A percentile compares a stretch with the other conserved stretches of the same genome.
These are phyloP conservation scores for Xylaria sp. DNA, from an alignment of 495 filamentous ascomycete genomes.

Conservation along the genomic window DNA sequence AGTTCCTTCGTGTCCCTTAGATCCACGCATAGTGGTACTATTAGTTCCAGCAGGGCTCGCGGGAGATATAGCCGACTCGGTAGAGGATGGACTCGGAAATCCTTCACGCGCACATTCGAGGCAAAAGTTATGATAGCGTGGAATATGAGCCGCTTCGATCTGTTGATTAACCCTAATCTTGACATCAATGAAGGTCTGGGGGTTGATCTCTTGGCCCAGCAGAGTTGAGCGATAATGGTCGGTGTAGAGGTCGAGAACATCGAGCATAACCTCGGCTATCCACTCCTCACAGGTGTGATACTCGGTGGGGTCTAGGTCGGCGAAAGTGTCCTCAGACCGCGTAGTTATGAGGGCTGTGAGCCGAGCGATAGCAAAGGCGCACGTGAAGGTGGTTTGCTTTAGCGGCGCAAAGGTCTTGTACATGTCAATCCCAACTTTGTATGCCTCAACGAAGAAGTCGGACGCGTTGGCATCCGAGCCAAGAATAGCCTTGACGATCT, in stretches of 20 bases:
- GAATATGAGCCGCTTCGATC: slow-evolving; percentile 49
- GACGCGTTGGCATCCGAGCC: slow-evolving; percentile 39
- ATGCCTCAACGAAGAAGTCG: slow-evolving; percentile 67
- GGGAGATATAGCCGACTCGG: slow-evolving; percentile 47
- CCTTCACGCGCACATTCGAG: slow-evolving; percentile 50
- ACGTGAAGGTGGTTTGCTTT: slow-evolving; percentile 80
- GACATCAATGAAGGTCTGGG: slow-evolving; percentile 79
- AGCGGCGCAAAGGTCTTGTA: slow-evolving; percentile 92
- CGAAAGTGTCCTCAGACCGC: slow-evolving; percentile 52
- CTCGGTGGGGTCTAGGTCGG: slow-evolving; percentile 39
- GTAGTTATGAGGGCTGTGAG: slow-evolving; percentile 73
- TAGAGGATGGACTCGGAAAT: slow-evolving; percentile 41
- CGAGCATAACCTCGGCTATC: slow-evolving; percentile 85
- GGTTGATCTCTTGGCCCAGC: slow-evolving; percentile 71
- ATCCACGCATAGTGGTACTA: slow-evolving; percentile 50
- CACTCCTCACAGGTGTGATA: slow-evolving; percentile 70
- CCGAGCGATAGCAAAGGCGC: slow-evolving; percentile 83
- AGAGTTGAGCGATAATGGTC: slow-evolving; percentile 76
- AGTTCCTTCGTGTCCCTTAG: slow-evolving; percentile 68
- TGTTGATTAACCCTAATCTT: slow-evolving; percentile 87
- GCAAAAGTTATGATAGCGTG: slow-evolving; percentile 52
- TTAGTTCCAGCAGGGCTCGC: slow-evolving; percentile 44
- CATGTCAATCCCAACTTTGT: slow-evolving; percentile 83
- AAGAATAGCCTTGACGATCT: slow-evolving; percentile 67
- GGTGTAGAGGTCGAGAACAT: slow-evolving; percentile 84